phyloP scores from a whole-genome alignment of 2,329 filamentous ascomycete species.

The Cercospora zeae-maydis region DNA sequence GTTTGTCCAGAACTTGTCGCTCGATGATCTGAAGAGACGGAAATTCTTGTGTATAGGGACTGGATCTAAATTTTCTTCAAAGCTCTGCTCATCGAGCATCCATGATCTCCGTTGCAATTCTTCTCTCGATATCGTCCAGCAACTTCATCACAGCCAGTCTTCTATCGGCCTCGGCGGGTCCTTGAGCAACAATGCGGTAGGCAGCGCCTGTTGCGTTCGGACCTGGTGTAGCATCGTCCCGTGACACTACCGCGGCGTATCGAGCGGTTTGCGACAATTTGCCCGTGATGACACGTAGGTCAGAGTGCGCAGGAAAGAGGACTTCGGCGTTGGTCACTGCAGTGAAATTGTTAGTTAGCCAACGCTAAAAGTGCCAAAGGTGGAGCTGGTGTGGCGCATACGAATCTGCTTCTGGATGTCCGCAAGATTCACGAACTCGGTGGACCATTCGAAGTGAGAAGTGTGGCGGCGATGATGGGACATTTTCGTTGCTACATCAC shows the following conservation, averaged over 20 bases:
- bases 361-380: neutral
- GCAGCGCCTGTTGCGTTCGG: constrained; percentile 17
- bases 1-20: too few relatives aligned
- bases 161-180: constrained; percentile 19
- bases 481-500: neutral
- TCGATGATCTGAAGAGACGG: too few relatives aligned
- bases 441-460: constrained; percentile 9
- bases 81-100: neutral
- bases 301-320: constrained; percentile 22
- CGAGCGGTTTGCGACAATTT: constrained; percentile 16
- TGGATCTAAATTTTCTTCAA: neutral
- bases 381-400: constrained; percentile 16
- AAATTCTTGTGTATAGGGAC: too few relatives aligned
- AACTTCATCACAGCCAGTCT: constrained; percentile 24
- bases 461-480: constrained; percentile 6
- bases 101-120: constrained; percentile 25
- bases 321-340: constrained; percentile 26
- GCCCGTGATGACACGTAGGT: constrained; percentile 24
- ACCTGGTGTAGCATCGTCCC: constrained; percentile 17
- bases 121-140: constrained; percentile 26
- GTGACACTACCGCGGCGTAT: constrained; percentile 20
- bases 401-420: constrained; percentile 16
- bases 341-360: constrained; percentile 11
- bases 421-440: constrained; percentile 14
- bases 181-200: constrained; percentile 25